phyloP scores from a whole-genome alignment of 2,329 filamentous ascomycete genomes.

The Colletotrichum sp. region DNA sequence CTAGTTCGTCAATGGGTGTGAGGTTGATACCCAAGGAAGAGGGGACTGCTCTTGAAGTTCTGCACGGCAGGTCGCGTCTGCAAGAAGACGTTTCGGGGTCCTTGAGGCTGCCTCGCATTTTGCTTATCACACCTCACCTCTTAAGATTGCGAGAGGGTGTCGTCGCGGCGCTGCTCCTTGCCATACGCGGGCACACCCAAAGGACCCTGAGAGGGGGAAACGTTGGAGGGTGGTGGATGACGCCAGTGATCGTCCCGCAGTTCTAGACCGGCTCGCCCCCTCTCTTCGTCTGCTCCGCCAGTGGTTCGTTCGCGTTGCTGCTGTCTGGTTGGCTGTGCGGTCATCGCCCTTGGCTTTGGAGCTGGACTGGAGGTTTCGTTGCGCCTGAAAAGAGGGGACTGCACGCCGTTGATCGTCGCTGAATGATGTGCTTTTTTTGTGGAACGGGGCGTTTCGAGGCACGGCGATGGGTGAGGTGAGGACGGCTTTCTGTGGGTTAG shows the following conservation, averaged over 20 bases:
- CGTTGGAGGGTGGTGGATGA: neutral
- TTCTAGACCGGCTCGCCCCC: neutral
- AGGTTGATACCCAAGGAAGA: constrained; percentile 1
- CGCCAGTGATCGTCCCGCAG: constrained; percentile 13
- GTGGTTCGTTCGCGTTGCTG: neutral
- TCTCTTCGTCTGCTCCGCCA: neutral
- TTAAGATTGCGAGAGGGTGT: constrained; percentile 1
- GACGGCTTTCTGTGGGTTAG: neutral
- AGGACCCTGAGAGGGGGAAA: constrained; percentile 6
- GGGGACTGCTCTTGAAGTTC: neutral
- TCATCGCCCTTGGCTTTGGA: neutral
- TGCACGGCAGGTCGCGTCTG: neutral
- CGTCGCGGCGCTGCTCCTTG: neutral
- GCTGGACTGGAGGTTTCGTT: neutral
- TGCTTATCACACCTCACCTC: neutral
- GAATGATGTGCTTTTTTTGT: neutral
- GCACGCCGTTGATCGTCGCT: neutral
- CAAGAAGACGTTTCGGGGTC: constrained; percentile 1
- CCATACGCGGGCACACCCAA: neutral
- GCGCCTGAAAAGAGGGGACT: neutral
- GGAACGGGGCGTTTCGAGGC: neutral
- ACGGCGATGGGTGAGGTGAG: neutral
- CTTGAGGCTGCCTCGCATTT: neutral
- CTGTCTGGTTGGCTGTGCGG: neutral
- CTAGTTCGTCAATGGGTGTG: neutral